Base-by-base conservation (phyloP, 2,329 filamentous ascomycete species). In the Exophiala calicioides region DNA sequence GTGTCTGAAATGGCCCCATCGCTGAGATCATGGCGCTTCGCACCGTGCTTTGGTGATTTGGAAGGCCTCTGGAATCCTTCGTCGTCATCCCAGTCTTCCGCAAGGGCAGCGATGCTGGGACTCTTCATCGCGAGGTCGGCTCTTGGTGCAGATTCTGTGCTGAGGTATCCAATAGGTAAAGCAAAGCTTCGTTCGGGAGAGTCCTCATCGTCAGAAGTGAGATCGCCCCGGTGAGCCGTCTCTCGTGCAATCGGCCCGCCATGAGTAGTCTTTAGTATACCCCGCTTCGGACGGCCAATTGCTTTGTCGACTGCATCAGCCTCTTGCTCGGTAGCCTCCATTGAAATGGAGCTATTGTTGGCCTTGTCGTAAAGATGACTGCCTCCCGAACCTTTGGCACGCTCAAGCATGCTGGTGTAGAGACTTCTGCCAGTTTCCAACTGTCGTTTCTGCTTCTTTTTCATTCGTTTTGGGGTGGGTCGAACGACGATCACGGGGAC, bases 401-500 rank as follows among this genome's bases (percentile, higher is more conserved):
- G 78, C 40, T 86, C 81, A 7, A 95, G 72, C 67, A 95, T 89
- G 42, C 84, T 79, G 40, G 84, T 76, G 64, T 95, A 95, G 33
- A 83, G 86, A 57, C 86, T 82, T 24, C 90, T 80, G 12, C 74
- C 76, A 4, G 88, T 84, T 59, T 95, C 88, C 43, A 86, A 82
- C 39, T 82, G 79, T 21, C 90, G 83, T 72, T 95, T 95, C 49
- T 80, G 78, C 69, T 93, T 94, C 72, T 94, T 94, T 70, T 93
- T 93, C 62, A 88, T 81, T 15, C 90, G 85, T 70, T 94, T 94
- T 52, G 87, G 86, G 23, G 85, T 86, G 26, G 90, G 90, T 3
- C 90, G 81, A 7, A 95, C 90, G 23, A 96, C 90, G 21, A 95
- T 90, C 5, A 95, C 90, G 1, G 90, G 90, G 1, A 96, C 88